Evolutionary conservation across 2,329 filamentous ascomycete species (phyloP).

Genomic region (Venturiaceae sp.): DNA sequence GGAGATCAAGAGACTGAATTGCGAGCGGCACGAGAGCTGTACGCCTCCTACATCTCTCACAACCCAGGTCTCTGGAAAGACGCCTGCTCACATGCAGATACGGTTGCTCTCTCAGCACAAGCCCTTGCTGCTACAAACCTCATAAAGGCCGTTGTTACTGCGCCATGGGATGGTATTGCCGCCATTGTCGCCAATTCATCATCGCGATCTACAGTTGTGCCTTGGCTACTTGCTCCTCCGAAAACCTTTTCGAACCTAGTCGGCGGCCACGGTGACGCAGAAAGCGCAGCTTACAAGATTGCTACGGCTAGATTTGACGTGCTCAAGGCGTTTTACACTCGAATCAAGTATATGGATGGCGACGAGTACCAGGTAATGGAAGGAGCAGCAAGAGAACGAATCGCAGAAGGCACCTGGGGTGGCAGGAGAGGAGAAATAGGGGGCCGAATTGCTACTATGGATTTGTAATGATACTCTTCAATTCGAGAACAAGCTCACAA

Average conservation of each 20-base stretch:
- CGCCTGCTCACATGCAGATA: conserved; percentile 43
- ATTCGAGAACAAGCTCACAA: no score
- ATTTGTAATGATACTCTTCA: no score
- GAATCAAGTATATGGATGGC: conserved; percentile 24
- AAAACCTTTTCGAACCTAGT: conserved; percentile 49
- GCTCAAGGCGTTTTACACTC: conserved; percentile 37
- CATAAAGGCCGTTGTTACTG: conserved; percentile 41
- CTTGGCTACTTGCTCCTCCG: conserved; percentile 47
- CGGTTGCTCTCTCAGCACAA: conserved; percentile 45
- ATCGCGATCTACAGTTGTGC: conserved; percentile 43
- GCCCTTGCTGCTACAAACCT: conserved; percentile 45
- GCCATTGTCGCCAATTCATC: conserved; percentile 46
- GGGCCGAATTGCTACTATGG: conserved; percentile 35
- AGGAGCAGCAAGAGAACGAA: conserved; percentile 30
- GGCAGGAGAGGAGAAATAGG: conserved; percentile 29
- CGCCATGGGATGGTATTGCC: conserved; percentile 34
- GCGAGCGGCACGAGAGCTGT: conserved; percentile 40
- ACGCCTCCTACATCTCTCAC: conserved; percentile 42
- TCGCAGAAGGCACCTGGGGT: conserved; percentile 33
- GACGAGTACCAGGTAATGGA: conserved; percentile 21
- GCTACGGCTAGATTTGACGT: conserved; percentile 49
- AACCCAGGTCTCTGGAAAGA: conserved; percentile 43
- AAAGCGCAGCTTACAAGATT: conserved; percentile 48
- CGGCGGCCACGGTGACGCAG: conserved; percentile 45
- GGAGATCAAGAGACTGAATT: conserved; percentile 7